Evolutionary conservation across 2,329 filamentous ascomycete species (phyloP).

Genomic region (Gyromitra esculenta): DNA sequence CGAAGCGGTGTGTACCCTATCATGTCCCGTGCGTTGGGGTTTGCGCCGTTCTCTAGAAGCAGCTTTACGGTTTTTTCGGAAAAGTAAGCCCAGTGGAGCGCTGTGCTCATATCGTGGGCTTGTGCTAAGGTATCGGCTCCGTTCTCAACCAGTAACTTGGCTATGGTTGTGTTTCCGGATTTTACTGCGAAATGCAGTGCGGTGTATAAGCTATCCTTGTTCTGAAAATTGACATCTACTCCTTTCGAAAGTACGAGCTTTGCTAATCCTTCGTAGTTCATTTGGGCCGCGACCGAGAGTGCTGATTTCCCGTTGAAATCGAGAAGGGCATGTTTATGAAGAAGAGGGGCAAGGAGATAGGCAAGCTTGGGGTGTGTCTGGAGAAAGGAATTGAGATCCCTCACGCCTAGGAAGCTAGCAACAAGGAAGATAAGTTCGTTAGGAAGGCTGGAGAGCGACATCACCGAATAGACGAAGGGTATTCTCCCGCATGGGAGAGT

Average conservation of each 20-base stretch:
- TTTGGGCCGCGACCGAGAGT: not conserved
- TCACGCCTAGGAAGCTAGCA: not conserved
- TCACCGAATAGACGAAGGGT: not conserved
- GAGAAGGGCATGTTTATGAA: not conserved
- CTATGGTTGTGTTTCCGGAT: constrained; percentile 9
- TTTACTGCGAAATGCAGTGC: constrained; percentile 11
- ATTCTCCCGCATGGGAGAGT: not conserved
- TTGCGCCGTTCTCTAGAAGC: not conserved
- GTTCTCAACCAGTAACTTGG: not conserved
- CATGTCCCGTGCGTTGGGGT: not conserved
- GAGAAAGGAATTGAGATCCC: not conserved
- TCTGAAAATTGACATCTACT: not conserved
- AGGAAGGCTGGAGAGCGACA: not conserved
- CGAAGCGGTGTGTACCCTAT: not conserved
- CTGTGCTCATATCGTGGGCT: not conserved
- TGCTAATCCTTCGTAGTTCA: not conserved
- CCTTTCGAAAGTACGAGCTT: not conserved
- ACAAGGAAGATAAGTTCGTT: not conserved
- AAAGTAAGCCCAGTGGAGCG: not conserved
- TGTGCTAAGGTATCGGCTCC: not conserved
- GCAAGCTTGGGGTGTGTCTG: not conserved
- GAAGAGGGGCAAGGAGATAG: not conserved
- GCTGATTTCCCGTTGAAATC: not conserved
- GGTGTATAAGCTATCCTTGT: not conserved
- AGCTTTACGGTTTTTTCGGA: not conserved